Evolutionary conservation across 2,329 filamentous ascomycete species (phyloP), one percentile per base, ranked within the genome.

Genomic region (Pestalotiopsis sp.): DNA sequence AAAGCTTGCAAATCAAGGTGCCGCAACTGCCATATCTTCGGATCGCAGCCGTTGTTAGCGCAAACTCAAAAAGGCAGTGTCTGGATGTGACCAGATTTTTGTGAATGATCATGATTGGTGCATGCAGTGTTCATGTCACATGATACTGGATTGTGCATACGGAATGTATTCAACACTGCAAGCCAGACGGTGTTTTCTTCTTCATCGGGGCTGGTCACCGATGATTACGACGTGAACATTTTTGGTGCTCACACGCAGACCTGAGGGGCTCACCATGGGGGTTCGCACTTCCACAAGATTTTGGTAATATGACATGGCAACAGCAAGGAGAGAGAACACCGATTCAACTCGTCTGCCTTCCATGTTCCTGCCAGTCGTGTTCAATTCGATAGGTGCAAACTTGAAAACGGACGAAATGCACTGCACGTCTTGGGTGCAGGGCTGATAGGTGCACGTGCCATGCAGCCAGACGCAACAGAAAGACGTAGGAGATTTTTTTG

Each of bases 371-470:
- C 31, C 31, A 36, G 31, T 36, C 31, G 31, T 36, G 31, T 7
- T 9, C 7, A 9, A 9, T 9, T 36, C 31, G 6, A 36, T 2
- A 36, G 31, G 31, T 36, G 2, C 57, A 36, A 59, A 23, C 3
- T 9, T n/a, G 17, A n/a, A 6, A 4, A 36, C 57, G 23, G 17
- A 36, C 57, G 57, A n/a, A 25, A 31, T 12, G 27, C n/a, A 62
- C 12, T 12, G 27, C n/a, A 62, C 12, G 11, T 52, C 45, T 49
- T 52, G 14, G 59, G 17, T n/a, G 25, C 61, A 64, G 61, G 61
- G 61, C 61, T 64, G 61, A 52, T 52, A 64, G 39, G 49, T 45
- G 61, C 61, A 64, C 59, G 36, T 62, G 27, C 27, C 61, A 23
- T 45, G n/a, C 61, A 17, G 36, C 49, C 36, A n/a, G 36, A 27